These are phyloP conservation scores for Solanum hybrid DNA, from an alignment of 305 asterid genomes.

Conservation along the genomic window DNA sequence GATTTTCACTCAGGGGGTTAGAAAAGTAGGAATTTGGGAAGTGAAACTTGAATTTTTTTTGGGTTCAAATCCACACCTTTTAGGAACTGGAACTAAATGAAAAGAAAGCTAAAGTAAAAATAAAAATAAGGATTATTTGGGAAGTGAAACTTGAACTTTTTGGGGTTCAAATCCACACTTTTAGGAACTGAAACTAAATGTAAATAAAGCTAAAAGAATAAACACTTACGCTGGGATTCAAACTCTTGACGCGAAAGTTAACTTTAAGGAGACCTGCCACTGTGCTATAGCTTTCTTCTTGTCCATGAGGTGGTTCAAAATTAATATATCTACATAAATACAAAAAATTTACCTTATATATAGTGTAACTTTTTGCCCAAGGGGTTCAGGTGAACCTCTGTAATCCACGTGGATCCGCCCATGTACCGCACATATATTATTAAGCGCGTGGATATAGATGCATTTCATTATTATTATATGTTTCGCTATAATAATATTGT, in stretches of 20 bases:
- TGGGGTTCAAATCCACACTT: too few species aligned
- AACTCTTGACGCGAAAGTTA: not conserved
- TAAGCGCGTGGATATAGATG: not conserved
- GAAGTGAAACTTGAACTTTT: not conserved
- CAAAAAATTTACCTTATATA: too few species aligned
- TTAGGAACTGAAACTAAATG: too few species aligned
- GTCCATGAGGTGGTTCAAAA: not conserved
- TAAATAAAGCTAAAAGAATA: too few species aligned
- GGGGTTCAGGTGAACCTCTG: not conserved
- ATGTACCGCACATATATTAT: not conserved
- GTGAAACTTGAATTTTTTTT: not conserved
- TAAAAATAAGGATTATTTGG: not conserved
- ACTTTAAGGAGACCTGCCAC: not conserved
- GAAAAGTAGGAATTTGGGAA: not conserved
- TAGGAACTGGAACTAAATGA: not conserved
- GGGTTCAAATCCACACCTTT: too few species aligned
- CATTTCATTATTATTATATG: not conserved
- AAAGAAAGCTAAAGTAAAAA: too few species aligned
- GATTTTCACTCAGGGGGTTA: too few species aligned
- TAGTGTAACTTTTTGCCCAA: not conserved
- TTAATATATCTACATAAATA: not conserved
- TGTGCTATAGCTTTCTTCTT: not conserved
- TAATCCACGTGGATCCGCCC: not conserved
- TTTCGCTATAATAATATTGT: not conserved
- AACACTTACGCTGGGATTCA: too few species aligned